These are phyloP conservation scores for Dictyophora rubrovolvata DNA, from an alignment of 768 basidiomycete genomes.

Conservation along the genomic window DNA sequence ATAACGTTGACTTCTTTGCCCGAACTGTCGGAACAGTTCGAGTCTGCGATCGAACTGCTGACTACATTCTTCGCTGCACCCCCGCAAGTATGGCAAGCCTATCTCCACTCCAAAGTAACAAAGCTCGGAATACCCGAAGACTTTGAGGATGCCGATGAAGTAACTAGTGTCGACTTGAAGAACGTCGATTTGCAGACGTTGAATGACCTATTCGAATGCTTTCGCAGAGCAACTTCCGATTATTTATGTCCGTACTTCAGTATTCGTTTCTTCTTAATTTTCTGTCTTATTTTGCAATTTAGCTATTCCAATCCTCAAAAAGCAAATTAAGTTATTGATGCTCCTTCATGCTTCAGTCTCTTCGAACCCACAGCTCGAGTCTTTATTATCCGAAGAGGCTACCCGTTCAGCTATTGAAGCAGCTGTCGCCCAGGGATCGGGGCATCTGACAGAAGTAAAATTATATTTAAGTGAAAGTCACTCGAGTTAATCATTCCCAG, in stretches of 20 bases:
- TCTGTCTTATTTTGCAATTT: slow-evolving; percentile 13
- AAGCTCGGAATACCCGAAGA: slow-evolving; percentile 12
- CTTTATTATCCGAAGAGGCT: slow-evolving; percentile 45
- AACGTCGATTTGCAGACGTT: slow-evolving; percentile 34
- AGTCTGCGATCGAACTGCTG: slow-evolving; percentile 57
- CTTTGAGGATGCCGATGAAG: not conserved
- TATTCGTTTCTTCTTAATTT: slow-evolving; percentile 8
- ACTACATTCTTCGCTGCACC: slow-evolving; percentile 51
- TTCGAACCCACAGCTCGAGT: slow-evolving; percentile 22
- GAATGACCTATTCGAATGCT: slow-evolving; percentile 49
- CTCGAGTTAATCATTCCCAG: slow-evolving; percentile 27
- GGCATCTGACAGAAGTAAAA: slow-evolving; percentile 55
- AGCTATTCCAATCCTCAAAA: slow-evolving; percentile 70
- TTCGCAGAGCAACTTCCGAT: slow-evolving; percentile 58
- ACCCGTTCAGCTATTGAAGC: slow-evolving; percentile 45
- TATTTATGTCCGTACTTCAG: slow-evolving; percentile 58
- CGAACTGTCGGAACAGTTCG: slow-evolving; percentile 48
- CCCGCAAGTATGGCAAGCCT: slow-evolving; percentile 66
- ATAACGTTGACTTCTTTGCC: slow-evolving; percentile 49
- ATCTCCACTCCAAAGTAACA: slow-evolving; percentile 43
- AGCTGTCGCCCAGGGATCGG: slow-evolving; percentile 45
- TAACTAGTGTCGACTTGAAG: slow-evolving; percentile 32
- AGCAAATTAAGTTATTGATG: slow-evolving; percentile 53
- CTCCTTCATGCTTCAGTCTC: slow-evolving; percentile 18
- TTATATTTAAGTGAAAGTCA: not conserved